Evolutionary conservation across 805 yeast species (phyloP), one percentile per base, ranked within the genome.

Genomic region (Isabelozyma pseudorhagii): DNA sequence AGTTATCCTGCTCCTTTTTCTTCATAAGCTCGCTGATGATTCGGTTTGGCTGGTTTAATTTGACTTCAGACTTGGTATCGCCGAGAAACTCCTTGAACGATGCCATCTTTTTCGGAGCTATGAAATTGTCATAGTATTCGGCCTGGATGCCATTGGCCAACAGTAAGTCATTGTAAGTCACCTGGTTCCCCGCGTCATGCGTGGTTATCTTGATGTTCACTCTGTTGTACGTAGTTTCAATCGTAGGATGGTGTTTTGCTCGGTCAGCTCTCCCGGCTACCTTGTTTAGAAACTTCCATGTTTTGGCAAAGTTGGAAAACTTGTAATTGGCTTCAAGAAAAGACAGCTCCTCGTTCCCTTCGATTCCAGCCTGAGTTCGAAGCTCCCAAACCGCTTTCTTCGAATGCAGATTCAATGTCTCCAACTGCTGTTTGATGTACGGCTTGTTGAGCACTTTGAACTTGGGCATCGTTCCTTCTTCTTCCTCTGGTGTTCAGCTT

Each of bases 161-260:
- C 48, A 75, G 70, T 42, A 86, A 55, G 58, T 87, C 96, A 21
- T 76, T 57, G 17, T 77, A 78, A n/a, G 85, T 78, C 25, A 74
- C 54, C 4, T 79, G 78, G 18, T 68, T 64, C 1, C 68, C 72
- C 0, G 74, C 68, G 60, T 87, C 94, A 58, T 87, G 94, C 0
- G 93, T 87, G 1, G 84, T 79, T 38, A 86, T 61, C 25, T 71
- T 68, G 3, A 87, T 51, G 13, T 71, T 67, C 1, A 86, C 87
- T 29, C 70, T 67, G 52, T 82, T 87, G 58, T 86, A 87, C 0
- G 82, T 77, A 3, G 86, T 86, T 0, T 71, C 73, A 10, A 87
- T 80, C 0, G 83, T 82, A 0, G 94, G 93, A 61, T 87, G 96
- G 57, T 87, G 93, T 4, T 82, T 85, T 58, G 68, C 62, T 1